Conservation (phyloP, 208 protist genomes). For the Crithidia mellificae region DNA sequence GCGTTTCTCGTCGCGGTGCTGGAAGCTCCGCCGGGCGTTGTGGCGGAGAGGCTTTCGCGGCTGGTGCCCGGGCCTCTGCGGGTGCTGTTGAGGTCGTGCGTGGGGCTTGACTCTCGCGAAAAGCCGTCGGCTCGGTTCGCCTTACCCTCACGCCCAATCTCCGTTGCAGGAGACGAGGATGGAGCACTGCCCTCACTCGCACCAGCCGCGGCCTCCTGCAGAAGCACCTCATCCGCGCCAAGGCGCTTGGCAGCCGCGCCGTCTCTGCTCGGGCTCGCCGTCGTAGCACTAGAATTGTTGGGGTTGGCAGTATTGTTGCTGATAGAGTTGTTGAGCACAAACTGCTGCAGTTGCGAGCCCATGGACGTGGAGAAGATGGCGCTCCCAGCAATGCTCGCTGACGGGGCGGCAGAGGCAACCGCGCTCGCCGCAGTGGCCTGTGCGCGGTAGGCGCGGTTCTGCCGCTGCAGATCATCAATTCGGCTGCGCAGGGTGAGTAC, state of each 20-base stretch:
- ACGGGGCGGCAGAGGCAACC: background rate
- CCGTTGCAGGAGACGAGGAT: background rate
- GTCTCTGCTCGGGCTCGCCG: conserved; percentile 2
- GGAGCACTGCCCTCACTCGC: background rate
- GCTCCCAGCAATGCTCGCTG: conserved; percentile 4
- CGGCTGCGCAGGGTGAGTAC: conserved; percentile 71
- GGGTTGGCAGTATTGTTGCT: background rate
- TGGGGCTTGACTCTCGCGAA: background rate
- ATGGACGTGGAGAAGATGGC: conserved; percentile 11
- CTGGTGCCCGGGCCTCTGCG: background rate
- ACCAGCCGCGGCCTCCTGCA: background rate
- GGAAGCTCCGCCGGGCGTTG: background rate
- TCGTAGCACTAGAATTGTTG: too few relatives aligned
- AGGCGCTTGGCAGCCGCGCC: conserved; percentile 3
- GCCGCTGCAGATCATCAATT: conserved; percentile 43
- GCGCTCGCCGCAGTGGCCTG: conserved; percentile 3
- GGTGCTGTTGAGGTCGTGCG: background rate
- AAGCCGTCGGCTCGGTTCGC: background rate
- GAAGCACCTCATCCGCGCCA: background rate
- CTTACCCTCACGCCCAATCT: background rate
- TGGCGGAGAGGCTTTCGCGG: background rate
- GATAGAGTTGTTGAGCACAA: conserved; percentile 10
- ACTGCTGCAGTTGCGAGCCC: conserved; percentile 27
- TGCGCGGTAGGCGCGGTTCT: conserved; percentile 24
- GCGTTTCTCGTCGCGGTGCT: background rate